These are phyloP conservation scores for Mortierella sp. DNA, from an alignment of 371 early-diverging fungal species.

Conservation along the genomic window DNA sequence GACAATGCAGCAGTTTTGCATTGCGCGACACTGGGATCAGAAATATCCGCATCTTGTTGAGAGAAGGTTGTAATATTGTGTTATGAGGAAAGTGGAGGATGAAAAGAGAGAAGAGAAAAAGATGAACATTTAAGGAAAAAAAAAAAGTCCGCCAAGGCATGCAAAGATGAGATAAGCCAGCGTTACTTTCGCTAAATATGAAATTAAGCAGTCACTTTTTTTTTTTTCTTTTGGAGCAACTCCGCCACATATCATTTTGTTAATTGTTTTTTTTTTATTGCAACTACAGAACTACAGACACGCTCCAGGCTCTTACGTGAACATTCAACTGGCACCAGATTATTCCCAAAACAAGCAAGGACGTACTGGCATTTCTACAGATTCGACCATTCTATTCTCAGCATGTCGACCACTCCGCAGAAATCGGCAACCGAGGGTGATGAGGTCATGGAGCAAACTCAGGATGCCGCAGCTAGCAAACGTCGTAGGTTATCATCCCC, in stretches of 20 bases:
- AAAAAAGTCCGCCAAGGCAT: no score
- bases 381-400: not conserved
- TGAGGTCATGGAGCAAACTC: not conserved
- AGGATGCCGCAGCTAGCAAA: not conserved
- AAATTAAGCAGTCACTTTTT: not conserved
- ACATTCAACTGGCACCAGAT: no score
- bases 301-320: no score
- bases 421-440: not conserved
- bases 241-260: no score
- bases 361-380: not conserved
- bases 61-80: not conserved
- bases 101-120: not conserved
- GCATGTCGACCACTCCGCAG: not conserved
- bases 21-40: slow-evolving; percentile 60
- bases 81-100: no score
- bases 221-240: not conserved
- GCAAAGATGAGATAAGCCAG: no score
- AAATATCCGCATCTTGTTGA: slow-evolving; percentile 59
- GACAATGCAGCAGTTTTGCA: slow-evolving; percentile 60
- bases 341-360: no score
- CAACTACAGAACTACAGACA: not conserved
- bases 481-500: not conserved
- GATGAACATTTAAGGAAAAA: not conserved
- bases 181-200: not conserved
- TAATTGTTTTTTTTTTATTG: no score